These are phyloP conservation scores for Microcyclosporella mali DNA, from an alignment of 2,329 filamentous ascomycete genomes.

Conservation along the genomic window DNA sequence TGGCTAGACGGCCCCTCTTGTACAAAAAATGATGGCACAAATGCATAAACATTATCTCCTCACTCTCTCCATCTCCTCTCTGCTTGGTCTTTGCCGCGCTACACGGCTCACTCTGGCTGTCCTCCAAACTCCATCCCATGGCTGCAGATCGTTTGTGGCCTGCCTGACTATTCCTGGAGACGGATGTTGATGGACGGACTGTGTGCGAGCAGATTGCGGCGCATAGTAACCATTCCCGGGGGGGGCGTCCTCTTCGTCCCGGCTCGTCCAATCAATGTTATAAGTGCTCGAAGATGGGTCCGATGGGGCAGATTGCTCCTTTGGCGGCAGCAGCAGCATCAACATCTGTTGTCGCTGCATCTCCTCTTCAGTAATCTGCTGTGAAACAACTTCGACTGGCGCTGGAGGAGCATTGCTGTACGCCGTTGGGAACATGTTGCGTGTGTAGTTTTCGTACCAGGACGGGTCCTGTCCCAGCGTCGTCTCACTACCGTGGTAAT, in stretches of 20 bases:
- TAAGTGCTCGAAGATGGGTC: conserved; percentile 38
- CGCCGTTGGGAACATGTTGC: conserved; percentile 42
- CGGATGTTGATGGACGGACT: conserved; percentile 14
- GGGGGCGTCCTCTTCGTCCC: conserved; percentile 23
- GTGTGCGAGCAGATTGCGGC: conserved; percentile 11
- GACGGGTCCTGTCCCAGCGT: conserved; percentile 30
- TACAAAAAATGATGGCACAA: background rate
- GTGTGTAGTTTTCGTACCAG: conserved; percentile 41
- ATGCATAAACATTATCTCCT: conserved; percentile 1
- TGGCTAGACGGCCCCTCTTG: conserved; percentile 18
- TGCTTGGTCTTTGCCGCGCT: conserved; percentile 1
- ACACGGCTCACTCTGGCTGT: conserved; percentile 2
- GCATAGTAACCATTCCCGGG: conserved; percentile 26
- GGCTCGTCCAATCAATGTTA: conserved; percentile 34
- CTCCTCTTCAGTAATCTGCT: conserved; percentile 42
- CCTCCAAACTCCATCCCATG: conserved; percentile 31
- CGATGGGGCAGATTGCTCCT: conserved; percentile 25
- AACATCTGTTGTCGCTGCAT: conserved; percentile 47
- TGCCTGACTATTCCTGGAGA: conserved; percentile 16
- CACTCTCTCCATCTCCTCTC: conserved; percentile 16
- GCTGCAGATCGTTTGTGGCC: conserved; percentile 19
- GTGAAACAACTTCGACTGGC: conserved; percentile 25
- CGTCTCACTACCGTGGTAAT: conserved; percentile 11
- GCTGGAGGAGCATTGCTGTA: conserved; percentile 19
- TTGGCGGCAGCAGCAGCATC: conserved; percentile 35